A percentile compares a stretch with the other conserved stretches of the same genome.
Evolutionary conservation across 2,329 filamentous ascomycete genomes (phyloP).

Genomic region (Trichoderma pleuroti): DNA sequence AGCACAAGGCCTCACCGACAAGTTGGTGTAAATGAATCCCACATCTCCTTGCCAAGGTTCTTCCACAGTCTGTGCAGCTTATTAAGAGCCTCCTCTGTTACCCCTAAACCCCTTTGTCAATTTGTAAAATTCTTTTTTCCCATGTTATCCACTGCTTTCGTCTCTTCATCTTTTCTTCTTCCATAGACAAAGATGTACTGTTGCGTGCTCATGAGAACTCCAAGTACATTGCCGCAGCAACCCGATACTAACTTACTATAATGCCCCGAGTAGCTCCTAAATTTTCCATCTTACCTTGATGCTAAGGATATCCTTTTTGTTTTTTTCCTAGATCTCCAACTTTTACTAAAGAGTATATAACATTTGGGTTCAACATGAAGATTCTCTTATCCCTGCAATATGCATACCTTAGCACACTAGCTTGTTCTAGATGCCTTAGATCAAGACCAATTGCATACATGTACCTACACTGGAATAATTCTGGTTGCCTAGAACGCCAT

Average conservation of each 20-base stretch:
- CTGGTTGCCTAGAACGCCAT: not conserved
- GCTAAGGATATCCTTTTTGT: not conserved
- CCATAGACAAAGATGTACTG: not conserved
- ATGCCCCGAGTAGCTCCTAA: not conserved
- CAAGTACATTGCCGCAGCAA: not conserved
- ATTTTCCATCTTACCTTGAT: not conserved
- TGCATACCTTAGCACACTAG: not conserved
- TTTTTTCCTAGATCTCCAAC: not conserved
- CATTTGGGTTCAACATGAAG: not conserved
- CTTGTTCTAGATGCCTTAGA: not conserved
- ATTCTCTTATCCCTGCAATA: not conserved
- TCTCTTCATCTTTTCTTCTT: not conserved
- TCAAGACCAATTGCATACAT: not conserved
- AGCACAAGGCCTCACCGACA: not conserved
- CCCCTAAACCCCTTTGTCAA: slow-evolving; percentile 1
- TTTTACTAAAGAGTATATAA: not conserved
- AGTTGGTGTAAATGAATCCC: not conserved
- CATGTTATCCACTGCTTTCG: not conserved
- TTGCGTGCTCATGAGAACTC: not conserved
- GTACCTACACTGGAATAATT: not conserved
- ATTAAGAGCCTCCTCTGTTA: not conserved
- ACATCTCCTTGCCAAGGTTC: not conserved
- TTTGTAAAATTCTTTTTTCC: too few relatives aligned
- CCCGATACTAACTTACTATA: not conserved
- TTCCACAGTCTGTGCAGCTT: not conserved